phyloP scores from a whole-genome alignment of 257 asterid genomes.

The Verbena officinalis region DNA sequence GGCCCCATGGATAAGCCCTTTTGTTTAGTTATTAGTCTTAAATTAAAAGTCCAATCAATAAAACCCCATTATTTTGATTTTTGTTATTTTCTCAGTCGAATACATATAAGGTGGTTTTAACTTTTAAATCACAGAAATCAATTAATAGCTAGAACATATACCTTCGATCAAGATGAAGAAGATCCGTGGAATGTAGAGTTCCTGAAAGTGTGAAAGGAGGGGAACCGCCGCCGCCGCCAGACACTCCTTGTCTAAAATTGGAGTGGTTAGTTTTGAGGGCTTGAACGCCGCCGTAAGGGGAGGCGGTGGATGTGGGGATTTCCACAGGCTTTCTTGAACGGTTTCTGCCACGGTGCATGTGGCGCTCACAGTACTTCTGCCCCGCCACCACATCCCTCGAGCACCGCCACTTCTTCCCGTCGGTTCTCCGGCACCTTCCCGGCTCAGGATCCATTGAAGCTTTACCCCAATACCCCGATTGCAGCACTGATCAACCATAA shows the following conservation, averaged over 20 bases:
- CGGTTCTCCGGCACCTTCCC: constrained; percentile 94
- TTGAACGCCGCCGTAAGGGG: constrained; percentile 34
- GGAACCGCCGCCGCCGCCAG: constrained; percentile 31
- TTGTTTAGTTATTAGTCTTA: background rate
- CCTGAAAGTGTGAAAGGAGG: constrained; percentile 51
- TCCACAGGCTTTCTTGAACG: constrained; percentile 99
- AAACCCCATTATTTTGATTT: background rate
- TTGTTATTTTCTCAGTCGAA: background rate
- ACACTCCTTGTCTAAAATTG: constrained; percentile 13
- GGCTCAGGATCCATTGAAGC: constrained; percentile 97
- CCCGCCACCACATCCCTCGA: constrained; percentile 87
- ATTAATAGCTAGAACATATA: constrained; percentile 20
- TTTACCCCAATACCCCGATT: constrained; percentile 78
- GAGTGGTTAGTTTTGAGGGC: constrained; percentile 28
- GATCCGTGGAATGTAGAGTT: constrained; percentile 66
- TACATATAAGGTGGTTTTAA: background rate
- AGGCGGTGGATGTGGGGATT: constrained; percentile 57
- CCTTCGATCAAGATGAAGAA: constrained; percentile 69
- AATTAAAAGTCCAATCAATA: background rate
- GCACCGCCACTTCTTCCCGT: constrained; percentile 98
- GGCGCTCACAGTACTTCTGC: constrained; percentile 94
- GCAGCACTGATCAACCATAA: constrained; percentile 56
- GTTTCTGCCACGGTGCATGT: constrained; percentile 87
- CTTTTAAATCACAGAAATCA: background rate
- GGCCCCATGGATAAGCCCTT: background rate